Base-by-base conservation (phyloP, 257 asterid species). In the Nicotiana paniculata region DNA sequence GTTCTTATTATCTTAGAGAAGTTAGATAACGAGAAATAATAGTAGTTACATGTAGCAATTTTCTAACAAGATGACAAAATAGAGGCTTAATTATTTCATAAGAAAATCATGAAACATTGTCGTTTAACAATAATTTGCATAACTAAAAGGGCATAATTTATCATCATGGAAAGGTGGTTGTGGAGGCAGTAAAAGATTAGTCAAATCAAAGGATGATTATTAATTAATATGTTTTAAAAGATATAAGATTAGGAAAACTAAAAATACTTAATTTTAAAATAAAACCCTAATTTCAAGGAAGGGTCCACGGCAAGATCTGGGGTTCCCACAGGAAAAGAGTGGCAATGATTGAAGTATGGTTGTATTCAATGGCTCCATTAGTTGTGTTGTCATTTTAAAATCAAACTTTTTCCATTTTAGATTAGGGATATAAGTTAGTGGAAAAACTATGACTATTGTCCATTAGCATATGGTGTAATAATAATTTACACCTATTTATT, bases 271-370 rank as follows among this genome's bases (percentile, higher is more conserved):
- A 16, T 43, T 24, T 39, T 28, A 83, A 83, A 48, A 43, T 79
- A 54, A 84, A 74, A 69, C 81, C 79, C 79, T 65, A 81, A 51
- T 63, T 53, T 28, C 43, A 59, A 67, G 78, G 75, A 72, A 72
- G 81, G 82, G 88, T 81, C 78, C 86, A 83, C 83, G 13, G 81
- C 64, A 81, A 77, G 85, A 85, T 85, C 82, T 78, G 82, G 63
- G 83, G 78, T 76, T 62, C 90, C 86, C 88, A 72, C 74, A 48
- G 59, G 70, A 57, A 79, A 81, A 81, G 80, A 84, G 85, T 78
- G 83, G 83, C 86, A 87, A 87, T 87, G 76, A 87, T 86, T 87
- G 82, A 85, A 76, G 82, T 64, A 61, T 80, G 58, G 84, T 28
- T 15, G 80, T 81, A 68, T 78, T 54, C 39, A 84, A 65, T 78